Evolutionary conservation across 768 basidiomycete species (phyloP).

Genomic region (Lactifluus volemus): DNA sequence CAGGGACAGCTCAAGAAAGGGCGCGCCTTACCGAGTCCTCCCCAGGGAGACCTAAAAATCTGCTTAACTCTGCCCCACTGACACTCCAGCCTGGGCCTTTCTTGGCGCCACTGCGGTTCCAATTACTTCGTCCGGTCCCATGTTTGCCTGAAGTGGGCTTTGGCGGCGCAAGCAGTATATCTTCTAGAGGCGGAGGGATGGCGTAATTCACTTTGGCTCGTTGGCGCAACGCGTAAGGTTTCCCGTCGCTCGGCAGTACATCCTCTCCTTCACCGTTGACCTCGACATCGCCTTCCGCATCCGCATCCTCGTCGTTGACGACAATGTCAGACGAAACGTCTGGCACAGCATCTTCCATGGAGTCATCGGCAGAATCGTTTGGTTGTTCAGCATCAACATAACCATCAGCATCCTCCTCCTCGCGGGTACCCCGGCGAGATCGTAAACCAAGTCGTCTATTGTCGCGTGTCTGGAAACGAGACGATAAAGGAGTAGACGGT

Average conservation of each 20-base stretch:
- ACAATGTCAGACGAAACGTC: conserved; percentile 38
- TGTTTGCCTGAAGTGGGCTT: conserved; percentile 23
- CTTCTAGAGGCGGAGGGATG: conserved; percentile 74
- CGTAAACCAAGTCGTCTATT: conserved; percentile 16
- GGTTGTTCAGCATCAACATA: conserved; percentile 16
- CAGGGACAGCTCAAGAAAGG: background rate
- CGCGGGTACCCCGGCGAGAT: conserved; percentile 15
- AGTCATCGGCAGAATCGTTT: conserved; percentile 28
- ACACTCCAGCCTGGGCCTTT: conserved; percentile 71
- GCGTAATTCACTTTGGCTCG: conserved; percentile 67
- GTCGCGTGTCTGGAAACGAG: conserved; percentile 5
- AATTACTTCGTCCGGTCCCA: conserved; percentile 29
- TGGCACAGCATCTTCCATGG: conserved; percentile 50
- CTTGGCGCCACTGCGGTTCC: conserved; percentile 29
- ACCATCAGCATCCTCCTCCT: conserved; percentile 20
- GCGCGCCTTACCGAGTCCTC: conserved; percentile 51
- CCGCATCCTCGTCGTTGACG: conserved; percentile 31
- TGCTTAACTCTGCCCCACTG: conserved; percentile 63
- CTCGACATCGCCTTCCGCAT: conserved; percentile 30
- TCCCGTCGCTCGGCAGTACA: conserved; percentile 44
- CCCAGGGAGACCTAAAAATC: conserved; percentile 65
- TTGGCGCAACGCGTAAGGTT: conserved; percentile 58
- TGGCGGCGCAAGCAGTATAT: conserved; percentile 43
- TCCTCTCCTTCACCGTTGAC: conserved; percentile 33
- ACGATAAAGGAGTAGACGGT: conserved; percentile 27